phyloP scores from a whole-genome alignment of 441 rosid genomes.

The Adansonia madagascariensis region DNA sequence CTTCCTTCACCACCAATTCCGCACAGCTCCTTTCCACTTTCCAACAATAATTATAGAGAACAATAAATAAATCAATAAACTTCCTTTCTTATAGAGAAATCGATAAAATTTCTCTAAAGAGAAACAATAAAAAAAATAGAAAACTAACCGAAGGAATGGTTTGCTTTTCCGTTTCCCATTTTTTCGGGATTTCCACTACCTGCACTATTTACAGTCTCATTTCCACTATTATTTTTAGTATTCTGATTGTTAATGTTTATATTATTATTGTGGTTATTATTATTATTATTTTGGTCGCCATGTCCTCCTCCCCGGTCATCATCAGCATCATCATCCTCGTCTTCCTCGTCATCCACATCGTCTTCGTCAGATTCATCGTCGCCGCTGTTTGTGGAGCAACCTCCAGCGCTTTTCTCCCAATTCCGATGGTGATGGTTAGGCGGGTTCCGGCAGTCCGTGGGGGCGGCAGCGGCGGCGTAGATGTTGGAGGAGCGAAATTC shows the following conservation, averaged over 20 bases:
- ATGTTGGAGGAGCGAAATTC: constrained; percentile 41
- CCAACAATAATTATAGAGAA: constrained; percentile 17
- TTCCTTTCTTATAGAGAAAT: not conserved
- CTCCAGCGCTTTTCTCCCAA: constrained; percentile 41
- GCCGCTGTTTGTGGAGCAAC: constrained; percentile 40
- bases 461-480: constrained; percentile 15
- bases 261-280: constrained; percentile 12
- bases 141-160: constrained; percentile 45
- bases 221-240: constrained; percentile 27
- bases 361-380: constrained; percentile 62
- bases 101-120: not conserved
- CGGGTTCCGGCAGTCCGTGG: not conserved
- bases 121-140: not conserved
- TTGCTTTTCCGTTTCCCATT: constrained; percentile 49
- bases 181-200: constrained; percentile 31
- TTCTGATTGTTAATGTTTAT: constrained; percentile 19
- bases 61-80: not conserved
- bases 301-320: constrained; percentile 18
- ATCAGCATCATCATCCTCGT: constrained; percentile 33
- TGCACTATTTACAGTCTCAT: constrained; percentile 15
- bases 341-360: constrained; percentile 48
- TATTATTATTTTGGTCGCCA: constrained; percentile 30
- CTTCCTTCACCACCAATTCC: constrained; percentile 55
- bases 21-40: constrained; percentile 40
- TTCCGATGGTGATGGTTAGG: constrained; percentile 31